These are phyloP conservation scores for Epichloe uncinata DNA, from an alignment of 2,329 filamentous ascomycete species.

Conservation along the genomic window DNA sequence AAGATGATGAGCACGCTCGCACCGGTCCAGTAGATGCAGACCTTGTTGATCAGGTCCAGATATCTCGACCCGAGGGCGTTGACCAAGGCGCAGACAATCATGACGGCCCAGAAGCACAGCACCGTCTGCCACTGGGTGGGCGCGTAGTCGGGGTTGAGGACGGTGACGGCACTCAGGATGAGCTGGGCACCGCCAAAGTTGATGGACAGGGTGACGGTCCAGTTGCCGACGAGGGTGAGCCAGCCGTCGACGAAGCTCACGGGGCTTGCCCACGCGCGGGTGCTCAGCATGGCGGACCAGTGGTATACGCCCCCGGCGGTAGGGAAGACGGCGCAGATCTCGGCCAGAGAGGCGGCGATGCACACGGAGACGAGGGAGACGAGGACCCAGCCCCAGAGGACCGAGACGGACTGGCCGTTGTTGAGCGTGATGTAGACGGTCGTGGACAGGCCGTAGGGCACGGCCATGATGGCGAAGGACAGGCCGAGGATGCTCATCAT, in stretches of 20 bases:
- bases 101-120: conserved; percentile 58
- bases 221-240: conserved; percentile 62
- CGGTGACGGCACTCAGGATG: conserved; percentile 52
- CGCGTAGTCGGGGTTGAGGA: conserved; percentile 48
- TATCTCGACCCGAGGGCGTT: conserved; percentile 49
- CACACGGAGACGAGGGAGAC: conserved; percentile 58
- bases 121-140: conserved; percentile 59
- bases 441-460: conserved; percentile 35
- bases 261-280: conserved; percentile 45
- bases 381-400: conserved; percentile 56
- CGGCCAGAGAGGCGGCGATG: conserved; percentile 56
- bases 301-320: conserved; percentile 55
- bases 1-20: conserved; percentile 56
- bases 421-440: conserved; percentile 42
- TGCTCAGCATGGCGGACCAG: conserved; percentile 56
- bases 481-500: conserved; percentile 35
- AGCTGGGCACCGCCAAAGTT: conserved; percentile 60
- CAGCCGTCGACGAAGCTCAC: conserved; percentile 62
- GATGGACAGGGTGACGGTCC: conserved; percentile 55
- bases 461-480: conserved; percentile 39
- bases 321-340: conserved; percentile 57
- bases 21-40: conserved; percentile 61
- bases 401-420: conserved; percentile 59
- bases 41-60: conserved; percentile 55
- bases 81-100: conserved; percentile 47